These are phyloP conservation scores for Leccinum disarticulatum DNA, from an alignment of 768 basidiomycete species.

Conservation along the genomic window DNA sequence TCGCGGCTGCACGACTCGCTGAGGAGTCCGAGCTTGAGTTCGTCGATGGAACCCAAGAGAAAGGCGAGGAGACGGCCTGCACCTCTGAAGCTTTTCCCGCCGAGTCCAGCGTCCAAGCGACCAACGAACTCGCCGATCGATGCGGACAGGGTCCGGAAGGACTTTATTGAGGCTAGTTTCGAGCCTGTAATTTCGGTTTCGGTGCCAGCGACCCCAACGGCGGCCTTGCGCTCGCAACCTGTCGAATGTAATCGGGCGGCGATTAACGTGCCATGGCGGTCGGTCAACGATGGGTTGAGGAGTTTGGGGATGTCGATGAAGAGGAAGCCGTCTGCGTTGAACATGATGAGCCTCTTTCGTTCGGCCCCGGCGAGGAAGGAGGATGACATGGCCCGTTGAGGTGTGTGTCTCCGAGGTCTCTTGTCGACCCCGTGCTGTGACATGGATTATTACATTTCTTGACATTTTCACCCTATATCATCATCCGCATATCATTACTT, in stretches of 20 bases:
- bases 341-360: constrained; percentile 34
- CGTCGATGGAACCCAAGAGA: constrained; percentile 21
- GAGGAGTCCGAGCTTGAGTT: constrained; percentile 17
- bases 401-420: too few species aligned
- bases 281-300: constrained; percentile 8
- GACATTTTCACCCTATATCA: neutral
- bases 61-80: constrained; percentile 42
- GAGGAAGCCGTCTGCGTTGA: constrained; percentile 25
- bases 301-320: constrained; percentile 14
- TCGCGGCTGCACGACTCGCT: constrained; percentile 8
- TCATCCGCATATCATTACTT: neutral
- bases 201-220: neutral
- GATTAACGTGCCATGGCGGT: constrained; percentile 7
- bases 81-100: constrained; percentile 40
- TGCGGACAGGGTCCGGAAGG: constrained; percentile 33
- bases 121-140: constrained; percentile 39
- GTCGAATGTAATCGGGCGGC: neutral
- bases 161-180: constrained; percentile 48
- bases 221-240: constrained; percentile 1
- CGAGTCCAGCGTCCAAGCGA: constrained; percentile 31
- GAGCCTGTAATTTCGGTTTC: constrained; percentile 1
- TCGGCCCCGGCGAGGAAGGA: constrained; percentile 21
- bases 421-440: neutral
- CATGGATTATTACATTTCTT: neutral
- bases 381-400: constrained; percentile 5